Conservation (phyloP, 1,284 basidiomycete species). For the Naganishia cerealis region DNA sequence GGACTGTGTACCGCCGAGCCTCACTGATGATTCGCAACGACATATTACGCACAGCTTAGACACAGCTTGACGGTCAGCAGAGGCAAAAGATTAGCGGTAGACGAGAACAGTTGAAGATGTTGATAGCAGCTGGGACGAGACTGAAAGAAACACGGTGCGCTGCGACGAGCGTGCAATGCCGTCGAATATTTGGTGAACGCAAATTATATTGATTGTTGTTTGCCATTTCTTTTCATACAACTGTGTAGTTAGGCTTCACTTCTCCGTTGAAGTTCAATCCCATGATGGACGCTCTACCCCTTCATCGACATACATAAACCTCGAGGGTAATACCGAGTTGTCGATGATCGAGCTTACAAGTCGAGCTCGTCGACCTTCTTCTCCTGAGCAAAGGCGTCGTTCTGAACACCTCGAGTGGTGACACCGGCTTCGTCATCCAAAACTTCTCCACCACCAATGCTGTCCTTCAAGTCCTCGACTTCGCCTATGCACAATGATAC, state of each 20-base stretch:
- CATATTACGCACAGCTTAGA: too few relatives aligned
- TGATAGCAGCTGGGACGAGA: neutral
- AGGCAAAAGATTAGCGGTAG: too few relatives aligned
- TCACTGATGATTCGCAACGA: too few relatives aligned
- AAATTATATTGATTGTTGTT: slow-evolving; percentile 25
- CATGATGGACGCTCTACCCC: neutral
- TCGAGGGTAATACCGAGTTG: neutral
- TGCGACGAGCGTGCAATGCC: neutral
- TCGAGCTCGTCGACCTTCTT: slow-evolving; percentile 38
- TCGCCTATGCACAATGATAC: slow-evolving; percentile 40
- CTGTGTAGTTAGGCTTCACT: neutral
- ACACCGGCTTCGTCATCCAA: slow-evolving; percentile 46
- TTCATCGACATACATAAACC: neutral
- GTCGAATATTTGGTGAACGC: neutral
- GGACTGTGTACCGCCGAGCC: too few relatives aligned
- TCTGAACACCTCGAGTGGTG: slow-evolving; percentile 46
- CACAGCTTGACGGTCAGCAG: too few relatives aligned
- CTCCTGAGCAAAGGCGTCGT: slow-evolving; percentile 42
- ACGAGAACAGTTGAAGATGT: too few relatives aligned
- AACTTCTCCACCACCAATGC: slow-evolving; percentile 44
- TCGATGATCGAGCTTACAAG: slow-evolving; percentile 8
- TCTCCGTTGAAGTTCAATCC: neutral
- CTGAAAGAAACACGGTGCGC: neutral
- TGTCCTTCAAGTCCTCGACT: slow-evolving; percentile 46
- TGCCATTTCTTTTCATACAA: slow-evolving; percentile 11